Evolutionary conservation across 345 rosid species (phyloP).

Genomic region (Eutrema yunnanense): DNA sequence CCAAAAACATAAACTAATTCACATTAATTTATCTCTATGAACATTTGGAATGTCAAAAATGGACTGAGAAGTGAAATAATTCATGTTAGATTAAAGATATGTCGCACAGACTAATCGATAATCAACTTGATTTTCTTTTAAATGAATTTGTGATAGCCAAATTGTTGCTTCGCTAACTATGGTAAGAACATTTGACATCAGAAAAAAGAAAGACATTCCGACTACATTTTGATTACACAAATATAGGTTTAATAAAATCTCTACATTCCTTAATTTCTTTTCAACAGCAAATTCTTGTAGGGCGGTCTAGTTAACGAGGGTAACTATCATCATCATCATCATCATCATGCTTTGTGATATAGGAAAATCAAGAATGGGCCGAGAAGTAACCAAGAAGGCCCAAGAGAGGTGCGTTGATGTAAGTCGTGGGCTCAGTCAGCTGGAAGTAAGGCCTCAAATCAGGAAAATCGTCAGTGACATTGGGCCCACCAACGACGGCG

Average conservation of each 20-base stretch:
- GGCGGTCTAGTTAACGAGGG: conserved; percentile 7
- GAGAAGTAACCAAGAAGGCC: conserved; percentile 82
- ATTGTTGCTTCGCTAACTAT: no score
- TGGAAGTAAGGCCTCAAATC: conserved; percentile 75
- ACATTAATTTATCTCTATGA: no score
- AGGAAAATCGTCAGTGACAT: conserved; percentile 61
- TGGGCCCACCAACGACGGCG: conserved; percentile 93
- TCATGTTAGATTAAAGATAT: no score
- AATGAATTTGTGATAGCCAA: no score
- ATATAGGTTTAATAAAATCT: not conserved
- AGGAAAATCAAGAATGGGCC: conserved; percentile 35
- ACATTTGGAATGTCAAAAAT: no score
- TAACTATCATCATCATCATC: not conserved
- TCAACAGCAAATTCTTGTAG: not conserved
- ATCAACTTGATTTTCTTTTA: no score
- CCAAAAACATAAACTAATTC: no score
- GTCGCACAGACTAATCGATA: no score
- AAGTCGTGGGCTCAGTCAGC: conserved; percentile 95
- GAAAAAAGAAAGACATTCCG: not conserved
- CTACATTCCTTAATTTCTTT: no score
- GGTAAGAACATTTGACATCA: no score
- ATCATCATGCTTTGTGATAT: not conserved
- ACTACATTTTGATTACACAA: not conserved
- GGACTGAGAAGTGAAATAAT: no score
- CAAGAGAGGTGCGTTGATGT: conserved; percentile 85